phyloP scores from a whole-genome alignment of 73 alveolate species.

The Paramecium sexaurelia region DNA sequence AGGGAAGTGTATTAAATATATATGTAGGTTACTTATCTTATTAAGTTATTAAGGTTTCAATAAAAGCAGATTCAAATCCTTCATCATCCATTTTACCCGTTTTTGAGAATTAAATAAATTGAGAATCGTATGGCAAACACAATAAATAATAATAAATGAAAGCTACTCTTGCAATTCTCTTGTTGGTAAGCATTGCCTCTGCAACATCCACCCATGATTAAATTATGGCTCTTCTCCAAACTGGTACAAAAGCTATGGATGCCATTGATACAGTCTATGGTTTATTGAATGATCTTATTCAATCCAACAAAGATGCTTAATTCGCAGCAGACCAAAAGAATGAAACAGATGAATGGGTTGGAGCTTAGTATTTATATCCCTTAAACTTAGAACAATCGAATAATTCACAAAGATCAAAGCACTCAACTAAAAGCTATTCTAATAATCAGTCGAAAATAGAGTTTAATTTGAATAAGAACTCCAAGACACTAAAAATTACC shows the following conservation, averaged over 20 bases:
- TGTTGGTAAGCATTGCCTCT: conserved; percentile 31
- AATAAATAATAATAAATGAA: conserved; percentile 26
- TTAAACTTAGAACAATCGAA: background rate
- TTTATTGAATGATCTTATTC: background rate
- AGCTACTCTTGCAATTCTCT: background rate
- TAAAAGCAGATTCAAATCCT: conserved; percentile 22
- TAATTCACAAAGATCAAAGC: conserved; percentile 37
- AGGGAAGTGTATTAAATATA: background rate
- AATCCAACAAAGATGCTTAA: conserved; percentile 42
- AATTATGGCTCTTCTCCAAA: conserved; percentile 27
- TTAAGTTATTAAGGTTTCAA: conserved; percentile 40
- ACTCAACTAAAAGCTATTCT: conserved; percentile 12
- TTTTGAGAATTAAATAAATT: conserved; percentile 20
- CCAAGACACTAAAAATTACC: conserved; percentile 27
- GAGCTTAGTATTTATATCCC: conserved; percentile 9
- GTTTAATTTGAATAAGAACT: conserved; percentile 8
- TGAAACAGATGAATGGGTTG: conserved; percentile 58
- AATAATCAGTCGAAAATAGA: background rate
- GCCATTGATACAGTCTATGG: conserved; percentile 42
- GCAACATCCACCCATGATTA: conserved; percentile 45
- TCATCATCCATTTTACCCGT: conserved; percentile 48
- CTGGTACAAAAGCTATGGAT: conserved; percentile 44
- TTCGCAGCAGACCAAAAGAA: conserved; percentile 51
- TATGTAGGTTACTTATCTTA: background rate
- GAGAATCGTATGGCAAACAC: background rate